phyloP scores from a whole-genome alignment of 768 basidiomycete species.

The Collybia mongolica region DNA sequence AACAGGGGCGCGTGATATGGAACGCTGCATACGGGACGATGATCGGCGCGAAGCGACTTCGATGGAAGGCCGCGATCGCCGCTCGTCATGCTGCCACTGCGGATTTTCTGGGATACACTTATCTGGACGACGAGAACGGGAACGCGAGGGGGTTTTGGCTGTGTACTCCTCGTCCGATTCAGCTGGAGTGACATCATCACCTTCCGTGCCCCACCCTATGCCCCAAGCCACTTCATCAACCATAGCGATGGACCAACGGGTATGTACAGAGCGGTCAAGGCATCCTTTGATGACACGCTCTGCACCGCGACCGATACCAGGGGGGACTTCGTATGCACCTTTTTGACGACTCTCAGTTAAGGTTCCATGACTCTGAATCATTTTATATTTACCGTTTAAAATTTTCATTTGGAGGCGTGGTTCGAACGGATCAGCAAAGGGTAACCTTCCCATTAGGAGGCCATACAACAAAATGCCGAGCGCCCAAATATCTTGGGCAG shows the following conservation, averaged over 20 bases:
- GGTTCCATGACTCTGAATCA: constrained; percentile 1
- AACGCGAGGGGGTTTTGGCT: constrained; percentile 24
- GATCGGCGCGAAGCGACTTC: constrained; percentile 39
- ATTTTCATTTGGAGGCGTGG: constrained; percentile 92
- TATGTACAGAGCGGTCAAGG: constrained; percentile 57
- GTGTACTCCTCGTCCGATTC: constrained; percentile 25
- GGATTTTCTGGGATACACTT: constrained; percentile 14
- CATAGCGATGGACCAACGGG: constrained; percentile 79
- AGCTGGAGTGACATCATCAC: constrained; percentile 37
- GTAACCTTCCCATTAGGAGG: constrained; percentile 80
- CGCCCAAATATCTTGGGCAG: constrained; percentile 95
- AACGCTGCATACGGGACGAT: constrained; percentile 41
- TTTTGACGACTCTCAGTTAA: constrained; percentile 7
- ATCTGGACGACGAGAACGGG: constrained; percentile 23
- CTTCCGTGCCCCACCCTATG: constrained; percentile 65
- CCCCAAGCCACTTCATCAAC: constrained; percentile 83
- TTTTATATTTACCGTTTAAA: constrained; percentile 56
- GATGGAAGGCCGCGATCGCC: constrained; percentile 22
- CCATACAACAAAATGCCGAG: constrained; percentile 88
- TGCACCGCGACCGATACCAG: constrained; percentile 56
- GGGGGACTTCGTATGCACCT: constrained; percentile 66
- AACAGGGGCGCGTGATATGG: constrained; percentile 49
- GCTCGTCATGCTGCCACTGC: constrained; percentile 27
- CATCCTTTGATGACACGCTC: constrained; percentile 78
- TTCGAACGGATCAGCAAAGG: constrained; percentile 89